Evolutionary conservation across 2,329 filamentous ascomycete species (phyloP).

Genomic region (Aspergillus brasiliensis): DNA sequence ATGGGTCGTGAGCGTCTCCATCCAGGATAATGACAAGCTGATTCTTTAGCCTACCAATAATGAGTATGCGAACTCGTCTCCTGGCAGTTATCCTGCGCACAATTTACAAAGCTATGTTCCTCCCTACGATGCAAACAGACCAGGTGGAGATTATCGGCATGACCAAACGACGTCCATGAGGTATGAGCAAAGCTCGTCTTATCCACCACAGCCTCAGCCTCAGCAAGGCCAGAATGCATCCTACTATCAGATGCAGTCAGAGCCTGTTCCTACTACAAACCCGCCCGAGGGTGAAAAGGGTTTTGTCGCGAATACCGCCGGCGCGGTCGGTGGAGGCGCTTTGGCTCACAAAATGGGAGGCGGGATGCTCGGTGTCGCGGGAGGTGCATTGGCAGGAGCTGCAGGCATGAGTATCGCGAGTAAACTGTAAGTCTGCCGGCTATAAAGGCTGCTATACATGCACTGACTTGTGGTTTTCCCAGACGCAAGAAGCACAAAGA

Average conservation of each 20-base stretch:
- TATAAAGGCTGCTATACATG: slow-evolving; percentile 1
- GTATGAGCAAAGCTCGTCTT: slow-evolving; percentile 29
- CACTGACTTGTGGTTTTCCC: slow-evolving; percentile 10
- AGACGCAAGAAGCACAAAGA: slow-evolving; percentile 32
- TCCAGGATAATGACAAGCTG: background rate
- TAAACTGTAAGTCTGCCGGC: slow-evolving; percentile 28
- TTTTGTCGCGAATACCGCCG: slow-evolving; percentile 40
- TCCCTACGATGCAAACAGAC: slow-evolving; percentile 11
- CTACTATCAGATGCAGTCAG: slow-evolving; percentile 33
- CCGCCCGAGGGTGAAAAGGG: slow-evolving; percentile 37
- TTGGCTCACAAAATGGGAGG: slow-evolving; percentile 39
- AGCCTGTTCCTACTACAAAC: slow-evolving; percentile 15
- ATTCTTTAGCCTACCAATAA: slow-evolving; percentile 19
- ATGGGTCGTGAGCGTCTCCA: no score
- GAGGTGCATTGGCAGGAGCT: slow-evolving; percentile 37
- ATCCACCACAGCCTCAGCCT: slow-evolving; percentile 29
- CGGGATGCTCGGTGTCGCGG: slow-evolving; percentile 34
- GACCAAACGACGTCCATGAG: slow-evolving; percentile 23
- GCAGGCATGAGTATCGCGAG: slow-evolving; percentile 33
- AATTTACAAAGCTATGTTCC: slow-evolving; percentile 17
- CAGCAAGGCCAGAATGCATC: slow-evolving; percentile 32
- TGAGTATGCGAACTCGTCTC: slow-evolving; percentile 21
- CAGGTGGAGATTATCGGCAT: slow-evolving; percentile 24
- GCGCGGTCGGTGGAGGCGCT: slow-evolving; percentile 41
- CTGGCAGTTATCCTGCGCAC: slow-evolving; percentile 22